phyloP scores from a whole-genome alignment of 2,329 filamentous ascomycete genomes.

The Mycosphaerella sp. region DNA sequence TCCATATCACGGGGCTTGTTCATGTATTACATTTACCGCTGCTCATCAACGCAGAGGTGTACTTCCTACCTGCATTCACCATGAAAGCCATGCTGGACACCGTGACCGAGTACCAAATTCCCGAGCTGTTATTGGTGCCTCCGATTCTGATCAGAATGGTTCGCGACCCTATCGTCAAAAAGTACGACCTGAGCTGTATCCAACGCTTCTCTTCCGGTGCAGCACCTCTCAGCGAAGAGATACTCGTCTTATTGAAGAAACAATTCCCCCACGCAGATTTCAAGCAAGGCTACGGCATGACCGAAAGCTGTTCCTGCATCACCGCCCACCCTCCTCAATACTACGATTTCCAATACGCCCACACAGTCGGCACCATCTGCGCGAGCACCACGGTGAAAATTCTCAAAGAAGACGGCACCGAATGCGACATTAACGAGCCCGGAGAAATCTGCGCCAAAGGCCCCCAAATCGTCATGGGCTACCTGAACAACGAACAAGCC shows the following conservation, averaged over 20 bases:
- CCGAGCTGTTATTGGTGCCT: slow-evolving; percentile 53
- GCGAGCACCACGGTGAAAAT: slow-evolving; percentile 56
- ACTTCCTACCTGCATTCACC: slow-evolving; percentile 59
- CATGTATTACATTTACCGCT: slow-evolving; percentile 58
- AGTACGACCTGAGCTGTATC: slow-evolving; percentile 53
- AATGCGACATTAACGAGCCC: slow-evolving; percentile 47
- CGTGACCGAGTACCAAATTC: slow-evolving; percentile 48
- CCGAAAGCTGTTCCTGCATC: slow-evolving; percentile 58
- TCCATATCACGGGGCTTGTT: slow-evolving; percentile 59
- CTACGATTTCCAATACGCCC: slow-evolving; percentile 53
- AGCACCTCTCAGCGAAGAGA: slow-evolving; percentile 52
- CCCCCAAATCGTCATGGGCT: slow-evolving; percentile 48
- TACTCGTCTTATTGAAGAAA: slow-evolving; percentile 50
- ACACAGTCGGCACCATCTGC: slow-evolving; percentile 51
- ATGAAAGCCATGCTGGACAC: slow-evolving; percentile 53
- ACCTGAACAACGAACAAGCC: slow-evolving; percentile 47
- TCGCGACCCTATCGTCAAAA: slow-evolving; percentile 47
- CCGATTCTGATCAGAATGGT: slow-evolving; percentile 57
- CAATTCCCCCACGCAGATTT: slow-evolving; percentile 56
- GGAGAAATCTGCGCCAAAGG: slow-evolving; percentile 52
- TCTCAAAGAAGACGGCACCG: slow-evolving; percentile 50
- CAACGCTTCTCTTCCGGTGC: slow-evolving; percentile 55
- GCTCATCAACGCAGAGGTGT: slow-evolving; percentile 57
- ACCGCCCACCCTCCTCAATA: slow-evolving; percentile 53
- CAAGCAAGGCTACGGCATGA: slow-evolving; percentile 60